Percentiles rank a stretch among this genome's conserved stretches.
Conservation (phyloP, 768 basidiomycete species). For the Serendipita sp. region DNA sequence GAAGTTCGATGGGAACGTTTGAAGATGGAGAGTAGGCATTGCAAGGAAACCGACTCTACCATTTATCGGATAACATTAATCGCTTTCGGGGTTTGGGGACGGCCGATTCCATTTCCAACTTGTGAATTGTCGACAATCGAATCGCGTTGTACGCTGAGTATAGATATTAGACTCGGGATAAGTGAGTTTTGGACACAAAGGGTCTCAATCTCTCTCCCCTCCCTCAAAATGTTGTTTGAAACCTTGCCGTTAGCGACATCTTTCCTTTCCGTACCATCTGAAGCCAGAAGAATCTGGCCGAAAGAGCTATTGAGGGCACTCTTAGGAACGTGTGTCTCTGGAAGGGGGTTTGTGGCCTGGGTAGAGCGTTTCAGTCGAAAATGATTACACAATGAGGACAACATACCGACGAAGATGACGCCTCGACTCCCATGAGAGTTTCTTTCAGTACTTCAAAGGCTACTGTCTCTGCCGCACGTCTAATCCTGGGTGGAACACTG, state of each 20-base stretch:
- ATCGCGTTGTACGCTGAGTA: not conserved
- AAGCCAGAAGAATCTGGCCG: not conserved
- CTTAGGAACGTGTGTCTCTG: not conserved
- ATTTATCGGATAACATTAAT: not conserved
- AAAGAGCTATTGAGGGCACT: not conserved
- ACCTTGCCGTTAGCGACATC: not conserved
- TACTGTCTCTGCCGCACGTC: constrained; percentile 53
- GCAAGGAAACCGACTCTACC: no score
- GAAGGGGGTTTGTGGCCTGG: not conserved
- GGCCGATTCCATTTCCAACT: constrained; percentile 2
- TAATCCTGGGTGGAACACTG: constrained; percentile 25
- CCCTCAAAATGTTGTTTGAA: not conserved
- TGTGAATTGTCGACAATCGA: not conserved
- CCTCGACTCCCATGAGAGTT: constrained; percentile 36
- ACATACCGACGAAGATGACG: constrained; percentile 11
- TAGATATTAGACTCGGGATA: not conserved
- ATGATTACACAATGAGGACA: not conserved
- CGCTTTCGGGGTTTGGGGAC: constrained; percentile 3
- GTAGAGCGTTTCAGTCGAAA: not conserved
- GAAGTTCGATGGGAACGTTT: no score
- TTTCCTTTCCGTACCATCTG: not conserved
- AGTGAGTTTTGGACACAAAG: constrained; percentile 3
- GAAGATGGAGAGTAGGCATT: no score
- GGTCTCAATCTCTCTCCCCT: not conserved
- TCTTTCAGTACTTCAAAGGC: constrained; percentile 77